Percentiles rank a stretch among this genome's conserved stretches.
phyloP scores from a whole-genome alignment of 148 eudicot genomes.

The Fallopia convolvulus region DNA sequence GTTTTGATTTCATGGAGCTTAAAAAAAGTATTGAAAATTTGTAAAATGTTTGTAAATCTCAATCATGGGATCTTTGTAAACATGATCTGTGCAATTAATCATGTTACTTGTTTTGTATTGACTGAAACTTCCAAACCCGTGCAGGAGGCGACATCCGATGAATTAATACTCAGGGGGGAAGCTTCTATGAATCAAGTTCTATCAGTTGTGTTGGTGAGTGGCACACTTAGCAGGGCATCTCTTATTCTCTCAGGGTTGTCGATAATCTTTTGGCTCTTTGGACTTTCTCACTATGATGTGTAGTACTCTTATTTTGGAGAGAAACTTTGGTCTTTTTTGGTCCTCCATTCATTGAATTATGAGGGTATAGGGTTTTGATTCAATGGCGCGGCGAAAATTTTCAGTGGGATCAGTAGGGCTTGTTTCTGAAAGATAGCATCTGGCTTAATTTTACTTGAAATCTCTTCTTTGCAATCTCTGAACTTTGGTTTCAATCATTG shows the following conservation, averaged over 20 bases:
- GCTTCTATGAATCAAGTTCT: not conserved
- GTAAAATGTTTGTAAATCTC: too few relatives aligned
- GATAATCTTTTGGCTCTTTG: constrained; percentile 2
- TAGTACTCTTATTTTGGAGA: not conserved
- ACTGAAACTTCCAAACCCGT: not conserved
- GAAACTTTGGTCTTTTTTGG: not conserved
- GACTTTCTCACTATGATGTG: not conserved
- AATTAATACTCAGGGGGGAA: not conserved
- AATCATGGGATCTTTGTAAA: not conserved
- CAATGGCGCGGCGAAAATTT: not conserved
- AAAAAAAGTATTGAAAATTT: too few relatives aligned
- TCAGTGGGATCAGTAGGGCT: not conserved
- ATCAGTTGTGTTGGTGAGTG: not conserved
- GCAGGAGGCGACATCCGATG: constrained; percentile 11
- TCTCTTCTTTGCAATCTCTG: not conserved
- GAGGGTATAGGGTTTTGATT: constrained; percentile 10
- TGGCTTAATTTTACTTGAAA: not conserved
- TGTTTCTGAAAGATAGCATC: not conserved
- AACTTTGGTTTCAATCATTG: not conserved
- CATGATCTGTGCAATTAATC: not conserved
- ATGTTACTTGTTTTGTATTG: not conserved
- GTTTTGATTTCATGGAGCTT: too few relatives aligned
- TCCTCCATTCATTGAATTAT: constrained; percentile 7
- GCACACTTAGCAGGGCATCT: not conserved
- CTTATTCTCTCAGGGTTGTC: not conserved